Base-by-base conservation (phyloP, 495 filamentous ascomycete genomes). In the Apodospora peruviana region DNA sequence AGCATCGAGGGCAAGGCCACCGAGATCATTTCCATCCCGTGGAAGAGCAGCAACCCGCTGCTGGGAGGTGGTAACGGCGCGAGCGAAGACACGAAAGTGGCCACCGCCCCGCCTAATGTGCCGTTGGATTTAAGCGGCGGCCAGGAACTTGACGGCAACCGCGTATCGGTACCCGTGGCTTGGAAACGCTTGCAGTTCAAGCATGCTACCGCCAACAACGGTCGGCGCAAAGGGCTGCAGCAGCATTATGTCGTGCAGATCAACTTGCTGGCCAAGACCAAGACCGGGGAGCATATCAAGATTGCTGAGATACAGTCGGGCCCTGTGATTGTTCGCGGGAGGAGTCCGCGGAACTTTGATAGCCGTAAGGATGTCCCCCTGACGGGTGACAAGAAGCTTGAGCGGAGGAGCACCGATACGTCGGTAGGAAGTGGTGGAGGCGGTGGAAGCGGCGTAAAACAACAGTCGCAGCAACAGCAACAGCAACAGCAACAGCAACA, bases 171-270 rank as follows among this genome's bases (percentile, higher is more conserved):
- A 19, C 87, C 88, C 2, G 84, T 95, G 35, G 81, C 86, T 16
- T 96, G 90, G 90, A 95, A 94, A 66, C 76, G 90, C 17, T 69
- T 96, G 44, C 90, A 96, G 62, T 96, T 96, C 59, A 87, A 91
- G 47, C 88, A 91, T 40, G 90, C 90, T 2, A 96, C 90, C 5
- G 90, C 90, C 19, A 89, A 89, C 61, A 89, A 89, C 48, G 85
- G 85, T 11, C 82, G 83, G 24, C 64, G 83, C 43, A 87, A 86
- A 59, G 83, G 83, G 18, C 56, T 85, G 36, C 83, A 87, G 60
- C 83, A 86, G 60, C 83, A 87, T 52, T 86, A 85, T 57, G 74
- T 84, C 5, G 80, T 87, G 53, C 76, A 79, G 48, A 78, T 87
- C 21, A 81, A 75, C 51, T 60, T 87, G 19, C 49, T 83, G 40